These are phyloP conservation scores for Psilocybe sp. DNA, from an alignment of 768 basidiomycete genomes.

Conservation along the genomic window DNA sequence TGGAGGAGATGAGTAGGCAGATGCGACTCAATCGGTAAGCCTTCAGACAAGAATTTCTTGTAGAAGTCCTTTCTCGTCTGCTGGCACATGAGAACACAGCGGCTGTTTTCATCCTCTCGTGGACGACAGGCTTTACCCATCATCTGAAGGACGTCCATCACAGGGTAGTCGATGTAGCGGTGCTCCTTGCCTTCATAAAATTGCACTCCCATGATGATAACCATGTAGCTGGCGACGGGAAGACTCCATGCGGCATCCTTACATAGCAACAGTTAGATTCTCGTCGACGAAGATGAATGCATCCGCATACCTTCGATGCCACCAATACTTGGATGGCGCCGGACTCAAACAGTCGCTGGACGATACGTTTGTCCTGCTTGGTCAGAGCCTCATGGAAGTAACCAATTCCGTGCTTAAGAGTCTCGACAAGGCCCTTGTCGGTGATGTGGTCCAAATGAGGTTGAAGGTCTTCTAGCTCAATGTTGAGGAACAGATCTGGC, in stretches of 20 bases:
- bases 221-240: constrained; percentile 94
- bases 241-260: constrained; percentile 97
- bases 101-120: constrained; percentile 79
- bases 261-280: background rate
- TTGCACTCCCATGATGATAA: constrained; percentile 99
- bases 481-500: constrained; percentile 84
- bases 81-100: constrained; percentile 96
- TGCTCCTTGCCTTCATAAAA: constrained; percentile 96
- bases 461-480: constrained; percentile 76
- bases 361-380: constrained; percentile 91
- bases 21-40: constrained; percentile 96
- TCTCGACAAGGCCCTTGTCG: constrained; percentile 75
- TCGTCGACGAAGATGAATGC: background rate
- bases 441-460: constrained; percentile 85
- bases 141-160: constrained; percentile 99
- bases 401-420: constrained; percentile 85
- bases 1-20: constrained; percentile 87
- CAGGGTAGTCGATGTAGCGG: constrained; percentile 95
- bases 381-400: constrained; percentile 94
- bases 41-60: constrained; percentile 96
- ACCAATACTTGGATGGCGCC: constrained; percentile 95
- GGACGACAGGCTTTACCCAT: constrained; percentile 98
- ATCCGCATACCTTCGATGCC: constrained; percentile 77
- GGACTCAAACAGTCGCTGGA: constrained; percentile 87
- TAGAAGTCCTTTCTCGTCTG: constrained; percentile 98